phyloP scores from a whole-genome alignment of 2,329 filamentous ascomycete genomes.

The Atkinsonella hypoxylon region DNA sequence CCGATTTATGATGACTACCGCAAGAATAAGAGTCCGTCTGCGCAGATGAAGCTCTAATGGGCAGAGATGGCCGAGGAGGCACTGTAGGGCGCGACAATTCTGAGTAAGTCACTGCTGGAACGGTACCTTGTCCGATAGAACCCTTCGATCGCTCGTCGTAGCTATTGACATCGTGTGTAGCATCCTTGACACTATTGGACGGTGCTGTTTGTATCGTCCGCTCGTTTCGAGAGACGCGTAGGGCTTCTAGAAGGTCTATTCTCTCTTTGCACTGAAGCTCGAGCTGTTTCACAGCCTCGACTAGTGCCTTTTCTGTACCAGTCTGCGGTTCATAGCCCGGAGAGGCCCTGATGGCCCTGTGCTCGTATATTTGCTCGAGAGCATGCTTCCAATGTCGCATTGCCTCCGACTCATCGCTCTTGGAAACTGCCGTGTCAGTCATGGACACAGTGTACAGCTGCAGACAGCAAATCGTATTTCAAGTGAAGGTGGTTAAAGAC shows the following conservation, averaged over 20 bases:
- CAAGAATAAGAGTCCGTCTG: slow-evolving; percentile 21
- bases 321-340: slow-evolving; percentile 57
- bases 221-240: slow-evolving; percentile 52
- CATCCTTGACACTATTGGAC: slow-evolving; percentile 11
- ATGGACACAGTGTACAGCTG: not conserved
- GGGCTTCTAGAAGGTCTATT: slow-evolving; percentile 74
- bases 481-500: not conserved
- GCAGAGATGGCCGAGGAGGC: slow-evolving; percentile 43
- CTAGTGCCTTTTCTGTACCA: slow-evolving; percentile 73
- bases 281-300: slow-evolving; percentile 69
- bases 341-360: slow-evolving; percentile 65
- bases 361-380: slow-evolving; percentile 78
- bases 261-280: slow-evolving; percentile 90
- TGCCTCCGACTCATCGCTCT: slow-evolving; percentile 89
- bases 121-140: slow-evolving; percentile 70
- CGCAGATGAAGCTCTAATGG: slow-evolving; percentile 42
- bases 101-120: slow-evolving; percentile 67
- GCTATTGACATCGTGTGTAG: slow-evolving; percentile 8
- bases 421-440: not conserved
- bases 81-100: slow-evolving; percentile 63
- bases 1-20: slow-evolving; percentile 13
- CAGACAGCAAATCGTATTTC: not conserved
- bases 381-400: slow-evolving; percentile 82
- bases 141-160: slow-evolving; percentile 25
- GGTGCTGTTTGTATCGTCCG: slow-evolving; percentile 8